Evolutionary conservation across 495 filamentous ascomycete species (phyloP), one percentile per base, ranked within the genome.

Genomic region (Cercophora scortea): DNA sequence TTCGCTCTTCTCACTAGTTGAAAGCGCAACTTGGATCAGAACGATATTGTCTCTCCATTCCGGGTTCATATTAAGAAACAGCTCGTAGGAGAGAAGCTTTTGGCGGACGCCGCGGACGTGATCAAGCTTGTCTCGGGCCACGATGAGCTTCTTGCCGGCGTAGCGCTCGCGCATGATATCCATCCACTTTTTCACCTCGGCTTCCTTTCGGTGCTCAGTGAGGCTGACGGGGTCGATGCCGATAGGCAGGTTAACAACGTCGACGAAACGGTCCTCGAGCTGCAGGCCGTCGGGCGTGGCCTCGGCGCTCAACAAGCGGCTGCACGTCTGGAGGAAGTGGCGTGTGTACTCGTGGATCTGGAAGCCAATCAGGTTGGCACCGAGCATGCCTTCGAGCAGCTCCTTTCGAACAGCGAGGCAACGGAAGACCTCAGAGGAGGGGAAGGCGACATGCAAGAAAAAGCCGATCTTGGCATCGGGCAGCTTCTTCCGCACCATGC

Each of bases 311-410:
- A 96, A 79, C 10, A 96, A 75, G 15, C 91, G 83, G 60, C 88
- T 95, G 76, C 90, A 95, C 4, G 91, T 96, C 69, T 93, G 89
- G 44, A 95, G 74, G 66, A 96, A 96, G 64, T 96, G 91, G 8
- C 89, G 82, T 3, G 88, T 85, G 69, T 96, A 96, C 66, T 96
- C 91, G 49, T 82, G 79, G 35, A 88, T 95, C 66, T 96, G 91
- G 68, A 96, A 95, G 5, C 88, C 89, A 49, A 96, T 82, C 12
- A 95, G 70, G 64, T 95, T 94, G 18, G 90, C 87, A 13, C 91
- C 91, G 7, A 95, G 79, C 70, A 96, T 89, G 39, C 91, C 91
- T 55, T 95, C 86, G 1, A 96, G 77, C 8, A 96, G 77, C 64
- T 92, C 77, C 55, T 87, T 88, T 48, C 91, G 87, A 9, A 86